Evolutionary conservation across 116 monocot species (phyloP), one percentile per base, ranked within the genome.

Genomic region (Phalaenopsis hybrid): DNA sequence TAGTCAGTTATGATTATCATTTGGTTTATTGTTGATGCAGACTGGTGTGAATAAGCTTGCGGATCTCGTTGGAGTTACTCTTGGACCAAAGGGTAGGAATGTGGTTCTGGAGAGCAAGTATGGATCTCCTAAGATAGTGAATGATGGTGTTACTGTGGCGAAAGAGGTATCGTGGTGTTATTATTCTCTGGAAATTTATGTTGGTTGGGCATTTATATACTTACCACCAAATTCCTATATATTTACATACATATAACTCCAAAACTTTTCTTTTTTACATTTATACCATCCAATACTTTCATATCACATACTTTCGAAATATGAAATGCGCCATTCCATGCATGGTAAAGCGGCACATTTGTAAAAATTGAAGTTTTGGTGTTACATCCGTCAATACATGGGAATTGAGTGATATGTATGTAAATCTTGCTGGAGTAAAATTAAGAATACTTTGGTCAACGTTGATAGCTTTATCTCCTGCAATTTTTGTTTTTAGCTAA

Each of bases 31-130:
- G 50, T 79, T 77, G 28, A 79, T 79, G 18, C 88, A 92, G 90
- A 87, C 49, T 78, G 93, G 93, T 50, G 93, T 93, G 10, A 93
- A 93, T 75, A 90, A 90, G 87, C 90, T 93, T 82, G 93, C 93
- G 28, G 90, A 93, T 74, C 82, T 90, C 57, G 93, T 93, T 75
- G 90, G 93, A 46, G 93, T 93, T 67, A 93, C 93, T 57, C 89
- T 93, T 81, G 93, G 93, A 18, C 93, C 93, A 4, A 90, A 90
- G 79, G 93, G 93, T 9, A 88, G 93, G 77, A 93, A 93, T 84
- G 93, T 93, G 63, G 93, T 93, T 67, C 50, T 93, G 21, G 93
- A 93, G 69, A 93, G 90, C 86, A 93, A 93, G 81, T 93, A 89
- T 79, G 93, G 93, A 37, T 90, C 93, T 5, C 93, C 93, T 57